Evolutionary conservation across 2,329 filamentous ascomycete species (phyloP).

Genomic region (Stromatinia cepivora): DNA sequence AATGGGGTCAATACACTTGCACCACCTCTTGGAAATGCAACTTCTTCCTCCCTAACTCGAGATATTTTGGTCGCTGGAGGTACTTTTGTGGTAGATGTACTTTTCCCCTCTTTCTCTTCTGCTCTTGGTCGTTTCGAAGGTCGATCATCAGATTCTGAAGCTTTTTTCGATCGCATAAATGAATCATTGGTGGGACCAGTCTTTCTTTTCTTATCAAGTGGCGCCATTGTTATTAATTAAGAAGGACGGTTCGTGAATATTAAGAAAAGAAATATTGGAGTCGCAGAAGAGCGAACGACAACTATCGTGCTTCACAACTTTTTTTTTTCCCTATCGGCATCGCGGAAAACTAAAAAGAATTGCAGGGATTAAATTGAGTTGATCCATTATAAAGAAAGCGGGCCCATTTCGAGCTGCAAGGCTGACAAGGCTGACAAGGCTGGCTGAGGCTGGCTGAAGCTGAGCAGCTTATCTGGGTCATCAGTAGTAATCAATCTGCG

Average conservation of each 20-base stretch:
- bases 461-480: no score
- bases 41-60: slow-evolving; percentile 74
- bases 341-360: slow-evolving; percentile 14
- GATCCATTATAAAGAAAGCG: not conserved
- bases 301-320: slow-evolving; percentile 23
- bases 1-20: slow-evolving; percentile 87
- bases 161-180: slow-evolving; percentile 39
- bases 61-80: slow-evolving; percentile 39
- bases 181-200: slow-evolving; percentile 40
- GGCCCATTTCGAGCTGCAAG: not conserved
- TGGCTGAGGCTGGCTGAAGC: not conserved
- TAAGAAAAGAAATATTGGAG: slow-evolving; percentile 13
- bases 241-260: not conserved
- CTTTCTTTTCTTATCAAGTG: slow-evolving; percentile 41
- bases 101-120: slow-evolving; percentile 34
- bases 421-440: not conserved
- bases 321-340: slow-evolving; percentile 25
- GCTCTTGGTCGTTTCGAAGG: slow-evolving; percentile 38
- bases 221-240: slow-evolving; percentile 35
- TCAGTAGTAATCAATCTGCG: no score
- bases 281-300: not conserved
- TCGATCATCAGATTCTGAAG: slow-evolving; percentile 32
- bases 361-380: slow-evolving; percentile 2
- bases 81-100: slow-evolving; percentile 28
- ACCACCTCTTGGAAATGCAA: slow-evolving; percentile 88